Evolutionary conservation across 2,329 filamentous ascomycete genomes (phyloP).

Genomic region (Alternaria dauci): DNA sequence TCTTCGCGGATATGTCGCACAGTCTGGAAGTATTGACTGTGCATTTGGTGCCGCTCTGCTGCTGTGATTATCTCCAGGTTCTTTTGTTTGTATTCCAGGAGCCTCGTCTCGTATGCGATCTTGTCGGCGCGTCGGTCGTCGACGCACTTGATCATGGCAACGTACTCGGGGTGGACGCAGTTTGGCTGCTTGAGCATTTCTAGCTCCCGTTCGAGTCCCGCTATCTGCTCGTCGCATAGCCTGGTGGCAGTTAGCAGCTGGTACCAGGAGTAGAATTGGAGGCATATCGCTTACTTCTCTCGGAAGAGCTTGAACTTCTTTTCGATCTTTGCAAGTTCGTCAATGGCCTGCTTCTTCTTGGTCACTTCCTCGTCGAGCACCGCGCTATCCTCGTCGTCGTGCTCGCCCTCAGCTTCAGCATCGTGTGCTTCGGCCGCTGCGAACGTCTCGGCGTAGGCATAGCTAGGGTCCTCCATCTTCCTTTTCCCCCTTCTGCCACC

Average conservation of each 20-base stretch:
- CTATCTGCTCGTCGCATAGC: slow-evolving; percentile 86
- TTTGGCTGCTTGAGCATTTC: slow-evolving; percentile 66
- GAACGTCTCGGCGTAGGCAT: slow-evolving; percentile 53
- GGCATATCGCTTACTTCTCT: slow-evolving; percentile 67
- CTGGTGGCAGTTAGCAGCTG: slow-evolving; percentile 58
- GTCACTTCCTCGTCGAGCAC: slow-evolving; percentile 63
- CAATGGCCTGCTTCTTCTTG: slow-evolving; percentile 80
- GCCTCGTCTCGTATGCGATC: slow-evolving; percentile 75
- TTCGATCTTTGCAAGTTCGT: slow-evolving; percentile 81
- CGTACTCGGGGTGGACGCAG: slow-evolving; percentile 84
- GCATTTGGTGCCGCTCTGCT: slow-evolving; percentile 83
- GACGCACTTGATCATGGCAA: slow-evolving; percentile 88
- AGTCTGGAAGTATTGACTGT: slow-evolving; percentile 89
- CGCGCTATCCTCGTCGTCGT: slow-evolving; percentile 53
- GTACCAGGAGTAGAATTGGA: not conserved
- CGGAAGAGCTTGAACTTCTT: slow-evolving; percentile 87
- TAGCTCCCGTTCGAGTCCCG: slow-evolving; percentile 76
- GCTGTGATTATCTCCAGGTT: slow-evolving; percentile 75
- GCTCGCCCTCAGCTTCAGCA: slow-evolving; percentile 58
- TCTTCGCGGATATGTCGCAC: slow-evolving; percentile 83
- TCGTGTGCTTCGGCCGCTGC: slow-evolving; percentile 71
- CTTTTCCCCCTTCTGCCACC: slow-evolving; percentile 60
- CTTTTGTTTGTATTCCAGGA: slow-evolving; percentile 76
- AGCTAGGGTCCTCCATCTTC: slow-evolving; percentile 55
- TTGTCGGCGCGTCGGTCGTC: slow-evolving; percentile 84